Percentiles rank a stretch among this genome's conserved stretches.
Evolutionary conservation across 768 basidiomycete genomes (phyloP).

Genomic region (Hortiboletus flavorubellus): DNA sequence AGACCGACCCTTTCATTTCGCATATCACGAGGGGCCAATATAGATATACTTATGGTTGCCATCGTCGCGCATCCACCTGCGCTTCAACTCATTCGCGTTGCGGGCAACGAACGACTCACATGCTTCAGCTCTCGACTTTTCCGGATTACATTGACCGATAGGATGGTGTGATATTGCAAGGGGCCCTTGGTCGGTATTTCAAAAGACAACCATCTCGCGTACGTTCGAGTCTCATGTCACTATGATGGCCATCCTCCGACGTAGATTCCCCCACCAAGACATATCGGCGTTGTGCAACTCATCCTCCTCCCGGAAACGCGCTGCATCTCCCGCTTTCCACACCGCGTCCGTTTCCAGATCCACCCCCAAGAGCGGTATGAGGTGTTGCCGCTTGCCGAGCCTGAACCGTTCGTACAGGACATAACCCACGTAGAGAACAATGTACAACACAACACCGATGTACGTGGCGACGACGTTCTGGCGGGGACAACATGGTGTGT

Average conservation of each 20-base stretch:
- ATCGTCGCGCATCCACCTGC: neutral
- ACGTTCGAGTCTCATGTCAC: neutral
- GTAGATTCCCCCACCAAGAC: constrained; percentile 1
- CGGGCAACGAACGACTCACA: neutral
- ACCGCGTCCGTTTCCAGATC: constrained; percentile 55
- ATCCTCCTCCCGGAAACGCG: constrained; percentile 34
- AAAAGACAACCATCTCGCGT: neutral
- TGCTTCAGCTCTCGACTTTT: neutral
- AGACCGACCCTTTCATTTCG: neutral
- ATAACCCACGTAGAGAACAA: constrained; percentile 46
- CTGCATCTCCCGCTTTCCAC: constrained; percentile 47
- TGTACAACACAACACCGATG: constrained; percentile 47
- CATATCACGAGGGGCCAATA: neutral
- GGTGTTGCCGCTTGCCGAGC: constrained; percentile 30
- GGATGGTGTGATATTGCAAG: neutral
- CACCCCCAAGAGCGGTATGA: constrained; percentile 41
- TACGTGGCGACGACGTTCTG: constrained; percentile 57
- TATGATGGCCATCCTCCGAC: neutral
- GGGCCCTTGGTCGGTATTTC: neutral
- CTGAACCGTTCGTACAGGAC: constrained; percentile 36
- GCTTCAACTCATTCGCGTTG: neutral
- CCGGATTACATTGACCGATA: too few relatives aligned
- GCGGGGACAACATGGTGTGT: neutral
- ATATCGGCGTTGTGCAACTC: neutral
- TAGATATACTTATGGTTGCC: neutral